Evolutionary conservation across 2,329 filamentous ascomycete genomes (phyloP).

Genomic region (Coniella vitis): DNA sequence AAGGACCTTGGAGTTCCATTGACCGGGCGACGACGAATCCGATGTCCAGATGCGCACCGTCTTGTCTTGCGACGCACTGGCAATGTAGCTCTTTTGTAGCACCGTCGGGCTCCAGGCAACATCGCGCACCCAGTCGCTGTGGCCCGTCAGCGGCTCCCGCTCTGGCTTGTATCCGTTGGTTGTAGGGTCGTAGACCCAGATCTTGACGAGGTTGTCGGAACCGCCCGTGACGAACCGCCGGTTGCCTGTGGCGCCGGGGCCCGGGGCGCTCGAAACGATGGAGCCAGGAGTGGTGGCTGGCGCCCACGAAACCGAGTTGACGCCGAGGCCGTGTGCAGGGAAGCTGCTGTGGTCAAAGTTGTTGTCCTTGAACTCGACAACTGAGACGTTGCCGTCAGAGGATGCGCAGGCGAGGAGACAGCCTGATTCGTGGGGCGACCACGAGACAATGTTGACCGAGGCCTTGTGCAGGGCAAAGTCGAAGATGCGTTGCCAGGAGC

Average conservation of each 20-base stretch:
- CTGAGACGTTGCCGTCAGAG: slow-evolving; percentile 86
- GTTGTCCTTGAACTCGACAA: slow-evolving; percentile 96
- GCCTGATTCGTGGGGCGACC: slow-evolving; percentile 94
- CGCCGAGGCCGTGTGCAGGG: slow-evolving; percentile 84
- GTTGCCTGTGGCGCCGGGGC: slow-evolving; percentile 54
- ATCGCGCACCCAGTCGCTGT: slow-evolving; percentile 95
- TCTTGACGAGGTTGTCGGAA: slow-evolving; percentile 86
- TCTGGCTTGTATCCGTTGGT: slow-evolving; percentile 56
- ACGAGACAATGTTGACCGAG: slow-evolving; percentile 92
- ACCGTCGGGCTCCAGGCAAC: slow-evolving; percentile 96
- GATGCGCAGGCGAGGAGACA: slow-evolving; percentile 92
- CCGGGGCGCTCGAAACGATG: slow-evolving; percentile 66
- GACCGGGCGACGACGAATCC: slow-evolving; percentile 55
- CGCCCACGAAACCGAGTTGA: slow-evolving; percentile 94
- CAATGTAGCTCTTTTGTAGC: slow-evolving; percentile 93
- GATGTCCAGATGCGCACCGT: slow-evolving; percentile 96
- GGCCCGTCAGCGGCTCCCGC: slow-evolving; percentile 63
- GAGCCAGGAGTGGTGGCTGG: slow-evolving; percentile 78
- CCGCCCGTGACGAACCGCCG: slow-evolving; percentile 90
- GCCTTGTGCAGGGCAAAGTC: slow-evolving; percentile 92
- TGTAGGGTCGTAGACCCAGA: slow-evolving; percentile 76
- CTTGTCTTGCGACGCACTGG: slow-evolving; percentile 91
- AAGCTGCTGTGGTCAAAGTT: slow-evolving; percentile 86
- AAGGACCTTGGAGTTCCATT: slow-evolving; percentile 82
- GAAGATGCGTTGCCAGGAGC: slow-evolving; percentile 78